phyloP scores from a whole-genome alignment of 2,329 filamentous ascomycete species.

The Hymenoscyphus linearis region DNA sequence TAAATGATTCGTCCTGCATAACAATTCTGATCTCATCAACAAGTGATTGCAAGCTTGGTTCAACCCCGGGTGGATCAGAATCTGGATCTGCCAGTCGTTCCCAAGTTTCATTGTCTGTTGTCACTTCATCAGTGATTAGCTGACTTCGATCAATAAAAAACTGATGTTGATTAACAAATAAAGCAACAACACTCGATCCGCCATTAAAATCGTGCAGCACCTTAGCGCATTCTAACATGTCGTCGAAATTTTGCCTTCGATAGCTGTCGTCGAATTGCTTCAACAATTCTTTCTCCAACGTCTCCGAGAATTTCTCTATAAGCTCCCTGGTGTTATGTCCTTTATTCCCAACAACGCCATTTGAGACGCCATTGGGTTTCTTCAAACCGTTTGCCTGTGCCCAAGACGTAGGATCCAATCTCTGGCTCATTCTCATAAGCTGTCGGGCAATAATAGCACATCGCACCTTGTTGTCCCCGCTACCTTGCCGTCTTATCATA shows the following conservation, averaged over 20 bases:
- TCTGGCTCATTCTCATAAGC: constrained; percentile 86
- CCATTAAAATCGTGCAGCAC: constrained; percentile 95
- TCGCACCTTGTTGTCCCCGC: constrained; percentile 85
- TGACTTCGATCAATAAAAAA: constrained; percentile 98
- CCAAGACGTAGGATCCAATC: constrained; percentile 76
- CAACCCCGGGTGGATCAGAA: constrained; percentile 82
- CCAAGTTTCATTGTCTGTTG: constrained; percentile 60
- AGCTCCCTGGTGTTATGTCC: constrained; percentile 70
- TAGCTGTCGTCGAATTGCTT: constrained; percentile 98
- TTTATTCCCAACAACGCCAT: constrained; percentile 39
- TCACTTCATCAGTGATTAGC: constrained; percentile 68
- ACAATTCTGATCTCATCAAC: constrained; percentile 93
- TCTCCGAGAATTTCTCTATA: constrained; percentile 95
- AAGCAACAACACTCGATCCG: constrained; percentile 86
- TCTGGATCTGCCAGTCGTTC: constrained; percentile 92
- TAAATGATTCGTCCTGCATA: constrained; percentile 93
- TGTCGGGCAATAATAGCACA: constrained; percentile 93
- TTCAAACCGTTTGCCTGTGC: constrained; percentile 50
- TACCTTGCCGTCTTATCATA: constrained; percentile 70
- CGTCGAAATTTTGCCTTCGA: constrained; percentile 88
- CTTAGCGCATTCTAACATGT: constrained; percentile 95
- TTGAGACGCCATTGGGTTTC: constrained; percentile 45
- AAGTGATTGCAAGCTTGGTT: constrained; percentile 85
- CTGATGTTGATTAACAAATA: constrained; percentile 98
- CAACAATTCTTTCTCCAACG: constrained; percentile 87